A percentile compares a stretch with the other conserved stretches of the same genome.
These are phyloP conservation scores for Aspergillus transmontanensis DNA, from an alignment of 2,329 filamentous ascomycete species.

Conservation along the genomic window DNA sequence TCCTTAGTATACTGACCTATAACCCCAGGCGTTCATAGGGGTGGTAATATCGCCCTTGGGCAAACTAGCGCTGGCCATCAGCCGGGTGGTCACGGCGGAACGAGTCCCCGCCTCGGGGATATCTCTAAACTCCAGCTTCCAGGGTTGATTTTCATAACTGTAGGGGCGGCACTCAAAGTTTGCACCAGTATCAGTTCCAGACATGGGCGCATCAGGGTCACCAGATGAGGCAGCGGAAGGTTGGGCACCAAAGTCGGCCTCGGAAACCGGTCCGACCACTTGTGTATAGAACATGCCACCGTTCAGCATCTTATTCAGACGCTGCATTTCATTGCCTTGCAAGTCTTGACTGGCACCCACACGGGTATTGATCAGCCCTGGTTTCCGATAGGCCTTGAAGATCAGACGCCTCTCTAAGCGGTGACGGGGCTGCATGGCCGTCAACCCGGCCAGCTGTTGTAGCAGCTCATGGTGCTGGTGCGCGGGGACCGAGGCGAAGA, in stretches of 20 bases:
- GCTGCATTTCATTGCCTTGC: conserved; percentile 47
- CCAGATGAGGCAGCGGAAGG: conserved; percentile 14
- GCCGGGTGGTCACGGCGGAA: conserved; percentile 56
- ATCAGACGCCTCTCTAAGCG: conserved; percentile 59
- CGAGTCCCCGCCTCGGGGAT: conserved; percentile 55
- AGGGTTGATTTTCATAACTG: conserved; percentile 41
- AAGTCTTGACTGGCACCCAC: conserved; percentile 50
- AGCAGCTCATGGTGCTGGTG: conserved; percentile 62
- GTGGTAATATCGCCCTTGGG: conserved; percentile 52
- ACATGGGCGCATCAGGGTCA: conserved; percentile 39
- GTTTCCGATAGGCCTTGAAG: conserved; percentile 58
- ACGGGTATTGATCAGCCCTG: conserved; percentile 41
- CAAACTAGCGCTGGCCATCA: conserved; percentile 53
- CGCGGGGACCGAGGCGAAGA: conserved; percentile 61
- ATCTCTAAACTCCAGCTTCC: conserved; percentile 52
- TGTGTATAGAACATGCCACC: conserved; percentile 58
- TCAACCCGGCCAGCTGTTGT: conserved; percentile 63
- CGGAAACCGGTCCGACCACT: conserved; percentile 49
- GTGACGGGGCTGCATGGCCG: conserved; percentile 62
- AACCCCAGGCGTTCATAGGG: conserved; percentile 56
- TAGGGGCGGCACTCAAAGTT: conserved; percentile 22
- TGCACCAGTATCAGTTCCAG: conserved; percentile 25
- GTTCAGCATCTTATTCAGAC: conserved; percentile 50
- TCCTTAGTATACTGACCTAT: conserved; percentile 47
- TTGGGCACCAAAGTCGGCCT: conserved; percentile 38